phyloP scores from a whole-genome alignment of 2,329 filamentous ascomycete species.

The Trichoderma sp. region DNA sequence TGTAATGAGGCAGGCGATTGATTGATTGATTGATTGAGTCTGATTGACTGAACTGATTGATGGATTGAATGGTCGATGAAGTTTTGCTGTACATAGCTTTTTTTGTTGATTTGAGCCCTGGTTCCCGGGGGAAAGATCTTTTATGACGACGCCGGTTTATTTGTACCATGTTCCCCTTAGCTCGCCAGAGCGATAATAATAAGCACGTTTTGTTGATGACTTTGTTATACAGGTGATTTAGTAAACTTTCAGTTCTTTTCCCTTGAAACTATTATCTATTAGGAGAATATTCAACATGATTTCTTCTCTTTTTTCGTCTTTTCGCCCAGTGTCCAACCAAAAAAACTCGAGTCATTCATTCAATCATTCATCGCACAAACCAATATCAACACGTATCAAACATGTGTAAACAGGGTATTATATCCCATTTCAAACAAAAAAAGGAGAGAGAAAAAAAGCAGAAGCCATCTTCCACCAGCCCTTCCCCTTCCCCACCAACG shows the following conservation, averaged over 20 bases:
- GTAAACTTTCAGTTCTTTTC: neutral
- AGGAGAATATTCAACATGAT: constrained; percentile 1
- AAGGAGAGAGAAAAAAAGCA: neutral
- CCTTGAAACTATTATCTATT: neutral
- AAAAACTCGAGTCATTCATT: neutral
- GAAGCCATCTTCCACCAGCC: neutral
- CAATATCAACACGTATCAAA: constrained; percentile 9
- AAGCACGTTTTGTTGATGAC: neutral
- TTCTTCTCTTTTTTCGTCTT: neutral
- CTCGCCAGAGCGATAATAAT: neutral
- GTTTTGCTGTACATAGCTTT: constrained; percentile 17
- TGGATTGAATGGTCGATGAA: neutral
- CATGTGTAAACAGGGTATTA: constrained; percentile 10
- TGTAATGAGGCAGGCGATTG: neutral
- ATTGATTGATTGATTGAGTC: neutral
- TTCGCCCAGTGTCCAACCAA: neutral
- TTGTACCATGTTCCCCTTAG: neutral
- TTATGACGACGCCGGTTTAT: neutral
- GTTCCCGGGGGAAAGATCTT: neutral
- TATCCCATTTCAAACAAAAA: neutral
- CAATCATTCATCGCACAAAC: constrained; percentile 8
- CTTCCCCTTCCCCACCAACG: neutral
- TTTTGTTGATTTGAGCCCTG: neutral
- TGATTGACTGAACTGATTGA: neutral
- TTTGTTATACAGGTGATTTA: neutral